Evolutionary conservation across 169 alveolate genomes (phyloP).

Genomic region (Cryptosporidium bovis): DNA sequence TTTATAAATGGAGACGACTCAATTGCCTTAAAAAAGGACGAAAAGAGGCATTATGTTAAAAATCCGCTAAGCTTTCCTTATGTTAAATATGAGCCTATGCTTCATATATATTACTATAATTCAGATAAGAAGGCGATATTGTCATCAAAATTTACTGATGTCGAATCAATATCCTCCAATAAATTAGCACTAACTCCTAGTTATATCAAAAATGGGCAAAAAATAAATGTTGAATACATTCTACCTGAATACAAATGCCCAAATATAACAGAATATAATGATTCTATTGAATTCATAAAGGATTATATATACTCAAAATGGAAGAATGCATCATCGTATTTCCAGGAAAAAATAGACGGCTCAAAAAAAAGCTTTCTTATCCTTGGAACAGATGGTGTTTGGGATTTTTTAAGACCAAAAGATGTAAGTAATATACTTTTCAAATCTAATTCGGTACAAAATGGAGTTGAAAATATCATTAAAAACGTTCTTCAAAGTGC

Average conservation of each 20-base stretch:
- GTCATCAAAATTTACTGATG: slow-evolving; percentile 18
- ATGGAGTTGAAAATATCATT: slow-evolving; percentile 13
- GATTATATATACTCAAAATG: slow-evolving; percentile 30
- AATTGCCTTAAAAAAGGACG: slow-evolving; percentile 18
- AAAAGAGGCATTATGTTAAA: slow-evolving; percentile 35
- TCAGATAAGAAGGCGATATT: slow-evolving; percentile 2
- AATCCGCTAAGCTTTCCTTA: slow-evolving; percentile 65
- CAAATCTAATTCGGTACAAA: slow-evolving; percentile 4
- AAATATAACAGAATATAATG: slow-evolving; percentile 10
- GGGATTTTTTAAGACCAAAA: slow-evolving; percentile 71
- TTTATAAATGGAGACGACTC: slow-evolving; percentile 56
- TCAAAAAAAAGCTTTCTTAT: slow-evolving; percentile 28
- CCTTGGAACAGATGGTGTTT: slow-evolving; percentile 68
- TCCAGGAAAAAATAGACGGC: neutral
- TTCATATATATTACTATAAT: slow-evolving; percentile 28
- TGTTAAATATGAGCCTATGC: slow-evolving; percentile 70
- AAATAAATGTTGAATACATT: slow-evolving; percentile 5
- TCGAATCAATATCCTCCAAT: slow-evolving; percentile 23
- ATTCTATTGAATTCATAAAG: slow-evolving; percentile 27
- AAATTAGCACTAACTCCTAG: slow-evolving; percentile 28
- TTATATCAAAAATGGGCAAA: neutral
- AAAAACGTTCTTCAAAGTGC: slow-evolving; percentile 48
- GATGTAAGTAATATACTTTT: slow-evolving; percentile 19
- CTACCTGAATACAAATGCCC: slow-evolving; percentile 28
- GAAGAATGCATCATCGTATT: slow-evolving; percentile 19